A percentile compares a stretch with the other conserved stretches of the same genome.
These are phyloP conservation scores for Phytophthora hybrid DNA, from an alignment of 352 stramenopile species.

Conservation along the genomic window DNA sequence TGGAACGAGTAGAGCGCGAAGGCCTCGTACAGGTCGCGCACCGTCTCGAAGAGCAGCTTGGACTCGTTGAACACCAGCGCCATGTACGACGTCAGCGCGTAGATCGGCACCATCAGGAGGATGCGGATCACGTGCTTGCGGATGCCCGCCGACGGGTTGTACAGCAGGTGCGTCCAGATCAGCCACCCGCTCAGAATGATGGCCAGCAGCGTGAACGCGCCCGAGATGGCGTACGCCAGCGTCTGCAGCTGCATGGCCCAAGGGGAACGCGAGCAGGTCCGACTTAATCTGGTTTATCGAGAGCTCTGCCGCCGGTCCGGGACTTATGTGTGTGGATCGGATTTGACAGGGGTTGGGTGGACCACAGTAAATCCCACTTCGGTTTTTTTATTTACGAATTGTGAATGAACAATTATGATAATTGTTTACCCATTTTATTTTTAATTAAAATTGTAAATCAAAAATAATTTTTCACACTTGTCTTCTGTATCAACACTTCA, in stretches of 20 bases:
- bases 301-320: background rate
- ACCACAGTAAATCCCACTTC: too few relatives aligned
- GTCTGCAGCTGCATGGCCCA: constrained; percentile 85
- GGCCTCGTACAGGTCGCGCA: constrained; percentile 94
- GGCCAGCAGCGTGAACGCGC: constrained; percentile 86
- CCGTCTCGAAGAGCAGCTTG: constrained; percentile 91
- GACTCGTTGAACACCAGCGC: constrained; percentile 91
- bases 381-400: too few relatives aligned
- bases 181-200: constrained; percentile 88
- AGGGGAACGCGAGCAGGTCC: background rate
- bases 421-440: too few relatives aligned
- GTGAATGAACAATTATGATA: too few relatives aligned
- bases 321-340: too few relatives aligned
- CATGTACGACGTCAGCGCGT: constrained; percentile 92
- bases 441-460: too few relatives aligned
- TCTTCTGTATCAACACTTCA: too few relatives aligned
- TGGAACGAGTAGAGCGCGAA: constrained; percentile 95
- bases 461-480: too few relatives aligned
- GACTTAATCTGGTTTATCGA: constrained; percentile 16
- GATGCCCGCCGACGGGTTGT: constrained; percentile 83
- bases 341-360: too few relatives aligned
- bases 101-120: constrained; percentile 95
- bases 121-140: constrained; percentile 95
- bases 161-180: constrained; percentile 90
- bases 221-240: constrained; percentile 88